phyloP scores from a whole-genome alignment of 2,329 filamentous ascomycete species.

The Sporothrix sp. region DNA sequence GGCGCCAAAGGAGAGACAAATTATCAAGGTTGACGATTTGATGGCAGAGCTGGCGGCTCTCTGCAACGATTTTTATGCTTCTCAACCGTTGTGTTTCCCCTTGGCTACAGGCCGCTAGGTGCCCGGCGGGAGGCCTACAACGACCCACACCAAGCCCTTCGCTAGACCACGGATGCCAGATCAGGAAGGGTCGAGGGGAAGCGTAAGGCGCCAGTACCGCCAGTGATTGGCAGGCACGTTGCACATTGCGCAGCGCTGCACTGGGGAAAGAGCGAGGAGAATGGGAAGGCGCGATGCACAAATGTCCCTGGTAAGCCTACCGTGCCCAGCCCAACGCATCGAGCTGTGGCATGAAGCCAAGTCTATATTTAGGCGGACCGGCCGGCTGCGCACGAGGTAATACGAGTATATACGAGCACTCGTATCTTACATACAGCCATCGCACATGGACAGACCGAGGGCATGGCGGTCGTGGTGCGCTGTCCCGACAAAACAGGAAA shows the following conservation, averaged over 20 bases:
- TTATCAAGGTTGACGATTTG: no score
- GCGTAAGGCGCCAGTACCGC: neutral
- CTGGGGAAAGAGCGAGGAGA: neutral
- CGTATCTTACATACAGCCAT: no score
- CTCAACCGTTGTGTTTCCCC: neutral
- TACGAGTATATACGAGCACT: no score
- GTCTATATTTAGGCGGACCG: constrained; percentile 13
- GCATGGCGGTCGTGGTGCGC: no score
- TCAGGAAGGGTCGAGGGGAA: neutral
- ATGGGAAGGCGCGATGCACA: no score
- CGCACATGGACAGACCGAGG: no score
- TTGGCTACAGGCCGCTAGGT: neutral
- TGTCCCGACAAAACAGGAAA: no score
- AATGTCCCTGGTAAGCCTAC: no score
- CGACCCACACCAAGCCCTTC: neutral
- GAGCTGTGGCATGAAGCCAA: constrained; percentile 2
- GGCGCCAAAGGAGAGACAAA: no score
- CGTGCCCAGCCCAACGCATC: no score
- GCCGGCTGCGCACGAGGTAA: constrained; percentile 3
- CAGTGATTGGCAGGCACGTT: neutral
- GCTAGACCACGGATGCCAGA: constrained; percentile 1
- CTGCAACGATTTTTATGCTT: no score
- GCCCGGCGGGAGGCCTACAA: constrained; percentile 6
- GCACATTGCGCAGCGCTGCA: no score
- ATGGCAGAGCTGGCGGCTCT: neutral